phyloP scores from a whole-genome alignment of 441 rosid genomes.

The Cnidoscolus chayamansa region DNA sequence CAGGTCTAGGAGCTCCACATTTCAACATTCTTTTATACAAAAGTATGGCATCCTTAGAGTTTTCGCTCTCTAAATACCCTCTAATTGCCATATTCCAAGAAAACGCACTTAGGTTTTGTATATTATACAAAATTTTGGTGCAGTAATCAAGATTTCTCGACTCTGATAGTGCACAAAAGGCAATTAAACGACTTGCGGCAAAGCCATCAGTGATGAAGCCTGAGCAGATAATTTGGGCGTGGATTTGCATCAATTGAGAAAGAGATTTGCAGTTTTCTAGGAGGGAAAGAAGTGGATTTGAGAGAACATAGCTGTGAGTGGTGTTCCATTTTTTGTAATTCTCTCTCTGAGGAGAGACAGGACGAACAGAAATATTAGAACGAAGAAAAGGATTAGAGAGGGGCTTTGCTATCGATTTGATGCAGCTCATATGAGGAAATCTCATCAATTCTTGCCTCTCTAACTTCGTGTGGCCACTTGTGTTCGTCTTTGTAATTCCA shows the following conservation, averaged over 20 bases:
- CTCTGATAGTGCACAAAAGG: conserved; percentile 59
- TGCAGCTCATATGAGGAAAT: conserved; percentile 26
- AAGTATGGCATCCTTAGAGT: conserved; percentile 36
- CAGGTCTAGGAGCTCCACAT: conserved; percentile 48
- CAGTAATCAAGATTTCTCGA: conserved; percentile 57
- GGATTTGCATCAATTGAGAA: conserved; percentile 68
- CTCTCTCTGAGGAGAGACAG: conserved; percentile 42
- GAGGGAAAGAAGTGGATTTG: conserved; percentile 50
- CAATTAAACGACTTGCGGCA: conserved; percentile 64
- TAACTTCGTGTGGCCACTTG: background rate
- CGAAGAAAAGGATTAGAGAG: conserved; percentile 23
- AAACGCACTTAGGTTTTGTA: conserved; percentile 39
- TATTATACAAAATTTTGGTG: conserved; percentile 41
- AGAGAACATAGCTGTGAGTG: conserved; percentile 40
- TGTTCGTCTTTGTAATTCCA: too few relatives aligned
- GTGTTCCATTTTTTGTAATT: conserved; percentile 42
- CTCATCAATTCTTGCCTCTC: conserved; percentile 30
- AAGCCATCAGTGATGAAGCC: conserved; percentile 49
- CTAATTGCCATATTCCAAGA: conserved; percentile 79
- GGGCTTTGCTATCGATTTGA: conserved; percentile 30
- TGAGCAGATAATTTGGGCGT: conserved; percentile 55
- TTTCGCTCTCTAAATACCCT: conserved; percentile 50
- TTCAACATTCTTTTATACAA: conserved; percentile 62
- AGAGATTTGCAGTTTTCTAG: conserved; percentile 55
- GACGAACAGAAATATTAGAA: conserved; percentile 29